Evolutionary conservation across 306 rosid species (phyloP).

Genomic region (Lathyrus aphaca): DNA sequence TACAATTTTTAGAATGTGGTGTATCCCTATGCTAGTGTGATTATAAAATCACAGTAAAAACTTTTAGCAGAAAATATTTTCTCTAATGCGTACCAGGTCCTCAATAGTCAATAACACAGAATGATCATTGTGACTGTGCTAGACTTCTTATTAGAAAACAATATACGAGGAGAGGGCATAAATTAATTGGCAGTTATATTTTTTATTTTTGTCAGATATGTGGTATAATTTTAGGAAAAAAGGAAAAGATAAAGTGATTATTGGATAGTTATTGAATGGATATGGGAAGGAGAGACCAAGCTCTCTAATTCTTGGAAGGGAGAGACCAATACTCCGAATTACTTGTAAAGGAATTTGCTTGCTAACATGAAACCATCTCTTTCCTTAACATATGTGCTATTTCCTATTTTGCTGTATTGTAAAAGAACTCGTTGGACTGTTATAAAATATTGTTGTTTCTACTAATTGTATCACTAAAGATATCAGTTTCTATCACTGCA

Average conservation of each 20-base stretch:
- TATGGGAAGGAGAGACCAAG: background rate
- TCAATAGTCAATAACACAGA: constrained; percentile 21
- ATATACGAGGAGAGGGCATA: too few species aligned
- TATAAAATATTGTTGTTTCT: background rate
- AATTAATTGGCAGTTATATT: too few species aligned
- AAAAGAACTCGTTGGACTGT: background rate
- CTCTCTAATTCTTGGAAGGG: background rate
- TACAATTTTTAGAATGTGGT: background rate
- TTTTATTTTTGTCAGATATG: too few species aligned
- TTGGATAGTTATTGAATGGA: background rate
- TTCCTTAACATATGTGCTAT: background rate
- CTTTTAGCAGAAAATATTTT: background rate
- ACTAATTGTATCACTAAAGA: background rate
- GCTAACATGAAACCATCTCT: background rate
- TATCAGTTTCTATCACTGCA: constrained; percentile 22
- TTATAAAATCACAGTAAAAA: constrained; percentile 12
- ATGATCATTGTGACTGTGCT: constrained; percentile 1
- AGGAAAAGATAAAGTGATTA: too few species aligned
- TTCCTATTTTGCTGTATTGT: background rate
- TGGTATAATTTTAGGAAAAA: too few species aligned
- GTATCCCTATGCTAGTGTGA: background rate
- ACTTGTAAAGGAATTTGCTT: background rate
- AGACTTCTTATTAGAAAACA: too few species aligned
- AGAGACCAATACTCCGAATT: background rate
- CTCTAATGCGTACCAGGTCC: constrained; percentile 23